Conservation (phyloP, 371 early-diverging fungal species). For the Mortierella sp. region DNA sequence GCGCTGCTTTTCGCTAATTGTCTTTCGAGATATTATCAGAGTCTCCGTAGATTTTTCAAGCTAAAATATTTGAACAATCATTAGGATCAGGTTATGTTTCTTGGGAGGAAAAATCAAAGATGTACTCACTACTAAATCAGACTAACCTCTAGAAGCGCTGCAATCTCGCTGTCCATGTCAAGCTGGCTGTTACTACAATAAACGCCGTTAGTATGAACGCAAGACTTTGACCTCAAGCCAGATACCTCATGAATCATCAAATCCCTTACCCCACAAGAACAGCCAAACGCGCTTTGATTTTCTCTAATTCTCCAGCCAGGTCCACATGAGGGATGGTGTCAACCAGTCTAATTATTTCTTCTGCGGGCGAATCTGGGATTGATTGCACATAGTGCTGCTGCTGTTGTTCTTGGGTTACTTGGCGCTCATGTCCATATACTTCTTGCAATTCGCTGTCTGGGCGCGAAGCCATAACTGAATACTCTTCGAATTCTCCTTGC, state of each 20-base stretch:
- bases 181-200: neutral
- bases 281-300: slow-evolving; percentile 1
- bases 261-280: neutral
- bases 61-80: neutral
- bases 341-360: neutral
- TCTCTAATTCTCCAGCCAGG: neutral
- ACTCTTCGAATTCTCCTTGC: neutral
- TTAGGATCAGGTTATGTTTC: no score
- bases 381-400: neutral
- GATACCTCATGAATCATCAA: neutral
- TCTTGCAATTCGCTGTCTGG: neutral
- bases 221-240: neutral
- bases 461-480: no score
- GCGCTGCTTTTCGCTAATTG: slow-evolving; percentile 28
- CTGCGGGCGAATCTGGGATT: neutral
- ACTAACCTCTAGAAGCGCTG: neutral
- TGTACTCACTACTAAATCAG: no score
- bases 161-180: neutral
- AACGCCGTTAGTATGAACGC: neutral
- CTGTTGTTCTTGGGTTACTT: neutral
- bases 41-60: slow-evolving; percentile 25
- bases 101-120: no score
- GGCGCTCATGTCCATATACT: neutral
- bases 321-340: slow-evolving; percentile 9
- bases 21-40: slow-evolving; percentile 17